phyloP scores from a whole-genome alignment of 495 filamentous ascomycete species.

The Parathielavia appendiculata region DNA sequence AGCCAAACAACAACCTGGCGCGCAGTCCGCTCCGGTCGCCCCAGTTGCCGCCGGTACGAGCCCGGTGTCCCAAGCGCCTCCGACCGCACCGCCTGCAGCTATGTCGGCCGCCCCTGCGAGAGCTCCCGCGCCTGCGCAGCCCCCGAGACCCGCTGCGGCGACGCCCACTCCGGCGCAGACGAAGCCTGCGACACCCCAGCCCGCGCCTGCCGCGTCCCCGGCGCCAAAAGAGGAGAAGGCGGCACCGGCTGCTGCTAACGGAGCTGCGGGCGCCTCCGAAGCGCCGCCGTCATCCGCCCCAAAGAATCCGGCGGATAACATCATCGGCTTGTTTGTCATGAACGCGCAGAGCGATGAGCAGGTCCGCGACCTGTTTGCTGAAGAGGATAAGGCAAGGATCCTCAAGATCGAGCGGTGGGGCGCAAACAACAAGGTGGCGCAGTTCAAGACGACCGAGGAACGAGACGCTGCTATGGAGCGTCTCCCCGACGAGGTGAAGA shows the following conservation, averaged over 20 bases:
- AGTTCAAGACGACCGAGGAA: conserved; percentile 71
- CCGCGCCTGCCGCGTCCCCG: conserved; percentile 33
- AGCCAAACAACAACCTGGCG: conserved; percentile 46
- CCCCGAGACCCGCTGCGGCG: conserved; percentile 33
- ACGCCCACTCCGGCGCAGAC: conserved; percentile 42
- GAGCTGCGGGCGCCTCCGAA: conserved; percentile 47
- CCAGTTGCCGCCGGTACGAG: conserved; percentile 28
- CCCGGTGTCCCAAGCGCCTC: conserved; percentile 32
- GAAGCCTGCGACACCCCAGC: conserved; percentile 51
- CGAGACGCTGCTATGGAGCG: conserved; percentile 68
- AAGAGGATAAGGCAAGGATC: conserved; percentile 78
- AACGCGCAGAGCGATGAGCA: conserved; percentile 72
- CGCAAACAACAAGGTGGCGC: conserved; percentile 72
- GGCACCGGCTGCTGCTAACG: conserved; percentile 42
- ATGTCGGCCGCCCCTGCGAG: conserved; percentile 25
- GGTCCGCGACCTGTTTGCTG: conserved; percentile 68
- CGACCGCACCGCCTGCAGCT: conserved; percentile 34
- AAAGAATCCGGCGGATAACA: conserved; percentile 41
- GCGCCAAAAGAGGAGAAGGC: conserved; percentile 48
- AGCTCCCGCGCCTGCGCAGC: conserved; percentile 31
- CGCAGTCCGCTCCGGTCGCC: conserved; percentile 33
- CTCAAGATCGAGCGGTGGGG: conserved; percentile 70
- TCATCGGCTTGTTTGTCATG: conserved; percentile 78
- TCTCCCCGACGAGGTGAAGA: conserved; percentile 69
- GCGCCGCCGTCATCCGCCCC: conserved; percentile 40